Percentiles rank a stretch among this genome's conserved stretches.
These are phyloP conservation scores for Viola odorata DNA, from an alignment of 345 rosid species.

Conservation along the genomic window DNA sequence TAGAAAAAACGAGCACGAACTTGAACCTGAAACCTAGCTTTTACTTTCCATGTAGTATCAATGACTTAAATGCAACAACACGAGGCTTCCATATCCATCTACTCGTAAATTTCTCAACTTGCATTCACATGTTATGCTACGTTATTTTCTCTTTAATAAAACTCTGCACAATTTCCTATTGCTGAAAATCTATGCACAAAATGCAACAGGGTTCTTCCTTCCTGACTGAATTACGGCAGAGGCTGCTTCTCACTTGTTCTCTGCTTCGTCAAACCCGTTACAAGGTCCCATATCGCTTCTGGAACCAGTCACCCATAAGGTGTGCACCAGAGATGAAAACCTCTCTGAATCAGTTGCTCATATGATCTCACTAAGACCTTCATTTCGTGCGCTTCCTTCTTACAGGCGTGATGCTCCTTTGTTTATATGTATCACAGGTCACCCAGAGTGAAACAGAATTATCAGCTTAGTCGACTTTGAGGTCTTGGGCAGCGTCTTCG, in stretches of 20 bases:
- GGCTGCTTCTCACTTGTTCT: constrained; percentile 68
- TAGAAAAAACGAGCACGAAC: no score
- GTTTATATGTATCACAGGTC: no score
- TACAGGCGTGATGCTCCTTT: no score
- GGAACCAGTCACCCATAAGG: constrained; percentile 69
- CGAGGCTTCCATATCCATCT: constrained; percentile 98
- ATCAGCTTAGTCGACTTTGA: no score
- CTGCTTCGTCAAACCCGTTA: constrained; percentile 79
- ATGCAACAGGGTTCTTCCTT: constrained; percentile 70
- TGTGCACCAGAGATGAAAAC: constrained; percentile 91
- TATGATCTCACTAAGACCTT: constrained; percentile 30
- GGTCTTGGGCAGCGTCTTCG: no score
- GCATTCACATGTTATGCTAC: not conserved
- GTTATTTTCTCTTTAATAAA: not conserved
- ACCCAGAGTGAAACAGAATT: no score
- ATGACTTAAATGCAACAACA: constrained; percentile 24
- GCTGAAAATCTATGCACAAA: constrained; percentile 35
- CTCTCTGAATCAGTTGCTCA: constrained; percentile 83
- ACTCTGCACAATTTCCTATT: no score
- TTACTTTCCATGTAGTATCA: no score
- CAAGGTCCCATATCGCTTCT: constrained; percentile 77
- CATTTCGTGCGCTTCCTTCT: no score
- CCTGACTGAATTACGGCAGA: constrained; percentile 75
- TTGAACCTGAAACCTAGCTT: no score
- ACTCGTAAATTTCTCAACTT: constrained; percentile 49